Evolutionary conservation across 257 asterid species (phyloP).

Genomic region (Petunia axillaris): DNA sequence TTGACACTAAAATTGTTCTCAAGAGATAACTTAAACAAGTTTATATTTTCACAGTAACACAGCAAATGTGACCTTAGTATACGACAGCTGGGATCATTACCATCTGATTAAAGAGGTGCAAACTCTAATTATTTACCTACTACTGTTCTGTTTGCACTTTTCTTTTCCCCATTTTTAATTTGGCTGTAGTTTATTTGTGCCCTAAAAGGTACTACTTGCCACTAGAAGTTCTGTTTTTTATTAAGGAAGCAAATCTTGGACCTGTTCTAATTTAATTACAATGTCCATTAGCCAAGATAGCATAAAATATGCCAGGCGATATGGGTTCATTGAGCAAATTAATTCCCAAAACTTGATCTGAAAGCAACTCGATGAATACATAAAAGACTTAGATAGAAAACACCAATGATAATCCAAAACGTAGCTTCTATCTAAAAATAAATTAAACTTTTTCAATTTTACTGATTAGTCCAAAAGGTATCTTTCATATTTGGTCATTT

Average conservation of each 20-base stretch:
- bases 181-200: too few relatives aligned
- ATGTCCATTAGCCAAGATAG: not conserved
- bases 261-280: not conserved
- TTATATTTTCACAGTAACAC: too few relatives aligned
- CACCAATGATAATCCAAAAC: not conserved
- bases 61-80: too few relatives aligned
- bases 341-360: conserved; percentile 4
- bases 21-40: too few relatives aligned
- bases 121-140: too few relatives aligned
- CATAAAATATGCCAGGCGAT: not conserved
- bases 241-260: not conserved
- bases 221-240: too few relatives aligned
- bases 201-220: too few relatives aligned
- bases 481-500: not conserved
- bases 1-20: too few relatives aligned
- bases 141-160: too few relatives aligned
- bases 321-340: not conserved
- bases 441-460: not conserved
- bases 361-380: not conserved
- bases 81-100: too few relatives aligned
- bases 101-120: too few relatives aligned
- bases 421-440: not conserved
- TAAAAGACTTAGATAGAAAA: not conserved
- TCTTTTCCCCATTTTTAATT: too few relatives aligned
- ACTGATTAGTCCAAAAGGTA: not conserved